phyloP scores from a whole-genome alignment of 1,284 basidiomycete genomes.

The Tremellales sp. region DNA sequence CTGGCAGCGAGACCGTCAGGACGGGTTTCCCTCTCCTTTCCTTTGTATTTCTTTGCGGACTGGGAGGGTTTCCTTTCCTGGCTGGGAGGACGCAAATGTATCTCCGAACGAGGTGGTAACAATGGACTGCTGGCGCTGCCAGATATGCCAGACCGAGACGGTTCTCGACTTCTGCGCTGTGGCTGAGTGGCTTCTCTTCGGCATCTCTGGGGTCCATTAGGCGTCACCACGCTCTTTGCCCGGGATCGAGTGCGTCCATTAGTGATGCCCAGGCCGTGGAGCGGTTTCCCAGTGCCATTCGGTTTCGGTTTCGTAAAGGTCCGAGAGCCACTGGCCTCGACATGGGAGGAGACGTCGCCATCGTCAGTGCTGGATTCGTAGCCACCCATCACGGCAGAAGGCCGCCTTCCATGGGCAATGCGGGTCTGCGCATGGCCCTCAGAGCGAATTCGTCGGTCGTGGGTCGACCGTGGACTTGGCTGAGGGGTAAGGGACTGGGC shows the following conservation, averaged over 20 bases:
- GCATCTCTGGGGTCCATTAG: not conserved
- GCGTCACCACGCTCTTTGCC: not conserved
- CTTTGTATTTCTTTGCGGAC: slow-evolving; percentile 21
- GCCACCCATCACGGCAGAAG: slow-evolving; percentile 37
- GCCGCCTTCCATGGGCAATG: slow-evolving; percentile 19
- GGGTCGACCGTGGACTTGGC: slow-evolving; percentile 7
- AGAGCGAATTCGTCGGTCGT: slow-evolving; percentile 23
- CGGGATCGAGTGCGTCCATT: slow-evolving; percentile 1
- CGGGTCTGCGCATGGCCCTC: slow-evolving; percentile 16
- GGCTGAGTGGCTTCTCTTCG: slow-evolving; percentile 1
- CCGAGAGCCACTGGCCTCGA: not conserved
- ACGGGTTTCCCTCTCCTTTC: slow-evolving; percentile 10
- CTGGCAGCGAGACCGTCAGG: slow-evolving; percentile 27
- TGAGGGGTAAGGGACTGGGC: not conserved
- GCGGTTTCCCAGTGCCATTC: not conserved
- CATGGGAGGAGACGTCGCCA: not conserved
- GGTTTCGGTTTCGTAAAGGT: not conserved
- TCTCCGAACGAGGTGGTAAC: too few relatives aligned
- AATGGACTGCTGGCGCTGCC: too few relatives aligned
- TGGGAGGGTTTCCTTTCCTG: too few relatives aligned
- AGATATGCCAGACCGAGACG: too few relatives aligned
- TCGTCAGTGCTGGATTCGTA: slow-evolving; percentile 37
- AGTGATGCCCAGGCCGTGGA: slow-evolving; percentile 5
- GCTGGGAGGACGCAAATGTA: too few relatives aligned
- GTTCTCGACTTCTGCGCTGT: too few relatives aligned